Conservation (phyloP, 768 basidiomycete genomes). For the Strobilomyces dryophilus region DNA sequence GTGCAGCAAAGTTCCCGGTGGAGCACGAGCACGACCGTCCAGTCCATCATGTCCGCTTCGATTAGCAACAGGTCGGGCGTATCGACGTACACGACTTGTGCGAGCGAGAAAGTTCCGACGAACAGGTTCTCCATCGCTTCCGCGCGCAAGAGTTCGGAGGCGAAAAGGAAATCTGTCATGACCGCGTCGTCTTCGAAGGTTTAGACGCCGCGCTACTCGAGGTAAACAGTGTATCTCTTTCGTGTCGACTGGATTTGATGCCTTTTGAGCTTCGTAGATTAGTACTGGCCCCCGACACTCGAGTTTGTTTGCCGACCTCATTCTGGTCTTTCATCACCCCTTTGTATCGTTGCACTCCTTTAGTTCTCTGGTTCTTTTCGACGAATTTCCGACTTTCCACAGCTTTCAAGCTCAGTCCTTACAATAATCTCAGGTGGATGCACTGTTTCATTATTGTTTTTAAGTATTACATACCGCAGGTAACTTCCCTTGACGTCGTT, state of each 20-base stretch:
- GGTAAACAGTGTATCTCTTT: background rate
- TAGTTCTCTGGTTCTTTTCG: background rate
- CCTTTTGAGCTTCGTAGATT: background rate
- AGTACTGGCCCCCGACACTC: background rate
- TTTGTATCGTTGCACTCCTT: conserved; percentile 2
- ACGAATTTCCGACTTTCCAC: background rate
- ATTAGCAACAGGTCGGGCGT: conserved; percentile 24
- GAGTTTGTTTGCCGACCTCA: background rate
- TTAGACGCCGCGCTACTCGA: conserved; percentile 3
- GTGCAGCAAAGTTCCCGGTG: conserved; percentile 24
- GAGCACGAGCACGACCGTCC: conserved; percentile 30
- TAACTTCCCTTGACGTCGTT: conserved; percentile 12
- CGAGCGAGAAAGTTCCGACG: conserved; percentile 22
- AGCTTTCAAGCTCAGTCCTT: conserved; percentile 3
- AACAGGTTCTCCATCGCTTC: conserved; percentile 26
- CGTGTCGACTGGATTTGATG: background rate
- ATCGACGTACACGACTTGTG: conserved; percentile 28
- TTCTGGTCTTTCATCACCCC: conserved; percentile 1
- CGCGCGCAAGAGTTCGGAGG: conserved; percentile 25
- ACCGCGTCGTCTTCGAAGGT: conserved; percentile 26
- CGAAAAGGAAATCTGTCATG: conserved; percentile 22
- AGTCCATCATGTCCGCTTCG: conserved; percentile 23
- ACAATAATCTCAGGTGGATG: conserved; percentile 15
- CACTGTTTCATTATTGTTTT: conserved; percentile 2
- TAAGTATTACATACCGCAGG: conserved; percentile 10